Percentiles rank a stretch among this genome's conserved stretches.
Conservation (phyloP, 2,329 filamentous ascomycete genomes). For the Ceratocystiopsis brevicomis region DNA sequence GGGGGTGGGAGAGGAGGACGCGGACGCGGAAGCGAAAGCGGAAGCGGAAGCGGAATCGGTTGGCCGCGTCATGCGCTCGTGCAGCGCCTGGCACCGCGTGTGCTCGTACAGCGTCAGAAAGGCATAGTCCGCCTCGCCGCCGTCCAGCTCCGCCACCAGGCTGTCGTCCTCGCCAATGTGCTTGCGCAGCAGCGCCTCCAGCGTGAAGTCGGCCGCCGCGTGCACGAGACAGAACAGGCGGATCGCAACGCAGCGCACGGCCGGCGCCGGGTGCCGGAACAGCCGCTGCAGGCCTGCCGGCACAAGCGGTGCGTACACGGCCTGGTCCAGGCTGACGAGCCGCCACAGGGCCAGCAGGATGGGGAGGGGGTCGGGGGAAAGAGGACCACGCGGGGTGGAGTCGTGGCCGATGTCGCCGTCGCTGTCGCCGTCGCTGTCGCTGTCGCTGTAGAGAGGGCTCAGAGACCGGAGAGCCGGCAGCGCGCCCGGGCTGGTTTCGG, state of each 20-base stretch:
- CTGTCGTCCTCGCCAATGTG: slow-evolving; percentile 42
- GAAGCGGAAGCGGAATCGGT: neutral
- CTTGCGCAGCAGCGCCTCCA: slow-evolving; percentile 49
- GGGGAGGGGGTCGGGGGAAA: neutral
- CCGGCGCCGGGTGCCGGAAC: slow-evolving; percentile 38
- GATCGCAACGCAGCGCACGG: slow-evolving; percentile 63
- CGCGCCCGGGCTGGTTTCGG: slow-evolving; percentile 7
- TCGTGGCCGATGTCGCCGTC: neutral
- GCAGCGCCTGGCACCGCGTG: slow-evolving; percentile 27
- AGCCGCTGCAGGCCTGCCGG: slow-evolving; percentile 49
- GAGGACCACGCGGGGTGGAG: no score
- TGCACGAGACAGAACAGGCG: slow-evolving; percentile 65
- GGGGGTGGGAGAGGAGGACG: no score
- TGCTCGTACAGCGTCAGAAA: slow-evolving; percentile 47
- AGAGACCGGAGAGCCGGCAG: neutral
- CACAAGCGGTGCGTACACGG: slow-evolving; percentile 41
- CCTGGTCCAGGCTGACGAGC: slow-evolving; percentile 56
- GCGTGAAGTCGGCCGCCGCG: slow-evolving; percentile 59
- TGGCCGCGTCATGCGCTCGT: slow-evolving; percentile 19
- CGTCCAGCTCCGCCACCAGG: slow-evolving; percentile 58
- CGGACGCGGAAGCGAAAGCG: no score
- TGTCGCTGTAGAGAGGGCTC: neutral
- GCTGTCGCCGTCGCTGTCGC: neutral
- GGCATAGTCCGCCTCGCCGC: slow-evolving; percentile 54
- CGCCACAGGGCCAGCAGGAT: slow-evolving; percentile 56